Base-by-base conservation (phyloP, 257 asterid species). In the Petunia secreta region DNA sequence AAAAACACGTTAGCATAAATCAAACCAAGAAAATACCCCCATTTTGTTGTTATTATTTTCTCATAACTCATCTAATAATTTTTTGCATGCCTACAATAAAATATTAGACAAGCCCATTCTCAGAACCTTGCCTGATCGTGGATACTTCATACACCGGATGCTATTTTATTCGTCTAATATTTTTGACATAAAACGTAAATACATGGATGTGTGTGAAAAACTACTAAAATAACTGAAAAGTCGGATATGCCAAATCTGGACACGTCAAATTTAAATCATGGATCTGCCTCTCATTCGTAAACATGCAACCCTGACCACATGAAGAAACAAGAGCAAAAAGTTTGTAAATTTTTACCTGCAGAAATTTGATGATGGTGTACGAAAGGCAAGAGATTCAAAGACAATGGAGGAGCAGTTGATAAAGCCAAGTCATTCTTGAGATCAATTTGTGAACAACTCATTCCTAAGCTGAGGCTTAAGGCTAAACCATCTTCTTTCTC, bases 381-480 rank as follows among this genome's bases (percentile, higher is more conserved):
- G 84, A 87, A 85, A 13, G 87, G 89, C 83, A 89, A 50, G 55
- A 92, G 85, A 75, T 79, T 91, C 59, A 90, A 78, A 8, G 93
- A 93, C 34, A 91, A 91, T 74, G 89, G 79, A 2, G 80, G 89
- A 1, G 62, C 65, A 50, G 41, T 62, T 14, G 86, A 8, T 0
- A 82, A 63, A 63, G 40, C 9, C 43, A 63, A 9, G 6, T 34
- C 5, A 34, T 60, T 69, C 15, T 71, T 68, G 76, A 16, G 82
- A 38, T 38, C 75, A 77, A 13, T 48, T 54, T 43, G 71, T 69
- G 7, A 74, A 38, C 36, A 9, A 59, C 78, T 89, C 88, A 83
- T 84, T 53, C 89, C 85, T 79, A 92, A 69, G 85, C 94, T 88
- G 85, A 96, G 85, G 58, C 94, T 88, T 88, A 93, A 71, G n/a